These are phyloP conservation scores for Tricholoma sp. DNA, from an alignment of 768 basidiomycete genomes.

Conservation along the genomic window DNA sequence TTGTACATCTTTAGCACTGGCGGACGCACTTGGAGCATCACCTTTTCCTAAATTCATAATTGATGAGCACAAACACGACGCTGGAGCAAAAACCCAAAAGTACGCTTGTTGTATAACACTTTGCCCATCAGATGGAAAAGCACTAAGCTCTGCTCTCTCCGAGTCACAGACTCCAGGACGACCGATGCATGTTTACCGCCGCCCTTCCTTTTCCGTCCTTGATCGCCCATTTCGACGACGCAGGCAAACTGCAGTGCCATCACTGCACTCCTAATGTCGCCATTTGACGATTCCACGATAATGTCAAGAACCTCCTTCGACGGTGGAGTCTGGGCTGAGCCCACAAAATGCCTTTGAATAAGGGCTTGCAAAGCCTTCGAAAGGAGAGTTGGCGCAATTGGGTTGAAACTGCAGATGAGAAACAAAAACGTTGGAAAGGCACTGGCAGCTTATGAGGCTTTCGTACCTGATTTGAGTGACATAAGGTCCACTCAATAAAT, in stretches of 20 bases:
- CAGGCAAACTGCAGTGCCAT: constrained; percentile 91
- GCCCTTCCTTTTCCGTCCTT: constrained; percentile 29
- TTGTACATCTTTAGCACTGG: constrained; percentile 58
- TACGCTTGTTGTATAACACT: constrained; percentile 93
- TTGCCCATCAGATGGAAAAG: constrained; percentile 94
- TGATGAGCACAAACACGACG: background rate
- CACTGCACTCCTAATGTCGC: constrained; percentile 90
- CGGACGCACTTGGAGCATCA: constrained; percentile 54
- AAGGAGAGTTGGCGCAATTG: constrained; percentile 85
- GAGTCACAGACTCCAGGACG: constrained; percentile 69
- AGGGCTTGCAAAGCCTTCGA: constrained; percentile 69
- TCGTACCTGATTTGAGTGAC: constrained; percentile 78
- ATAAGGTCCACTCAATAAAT: constrained; percentile 64
- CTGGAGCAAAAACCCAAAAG: constrained; percentile 16
- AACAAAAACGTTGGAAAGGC: background rate
- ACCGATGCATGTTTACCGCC: constrained; percentile 22
- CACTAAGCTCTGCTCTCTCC: constrained; percentile 79
- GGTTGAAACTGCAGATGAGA: constrained; percentile 66
- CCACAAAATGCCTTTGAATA: constrained; percentile 42
- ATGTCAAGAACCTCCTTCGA: constrained; percentile 68
- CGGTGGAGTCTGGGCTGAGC: constrained; percentile 31
- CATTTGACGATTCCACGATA: constrained; percentile 76
- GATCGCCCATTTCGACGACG: constrained; percentile 31
- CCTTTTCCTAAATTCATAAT: constrained; percentile 54
- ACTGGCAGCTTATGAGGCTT: background rate